Evolutionary conservation across 2,329 filamentous ascomycete genomes (phyloP).

Genomic region (Fusarium praegraminearum): DNA sequence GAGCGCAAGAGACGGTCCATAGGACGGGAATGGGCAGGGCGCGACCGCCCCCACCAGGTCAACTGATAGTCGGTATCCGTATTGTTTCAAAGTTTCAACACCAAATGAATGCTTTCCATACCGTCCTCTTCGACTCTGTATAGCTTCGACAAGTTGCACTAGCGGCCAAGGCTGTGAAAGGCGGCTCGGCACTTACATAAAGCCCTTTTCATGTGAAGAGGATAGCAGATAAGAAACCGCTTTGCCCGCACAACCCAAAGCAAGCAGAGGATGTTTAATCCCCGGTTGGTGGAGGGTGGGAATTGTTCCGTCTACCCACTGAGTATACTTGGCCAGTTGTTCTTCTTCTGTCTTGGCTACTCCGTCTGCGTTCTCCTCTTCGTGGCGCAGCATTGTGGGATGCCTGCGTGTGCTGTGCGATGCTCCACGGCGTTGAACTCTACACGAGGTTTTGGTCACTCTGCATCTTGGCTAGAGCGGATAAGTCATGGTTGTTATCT

Average conservation of each 20-base stretch:
- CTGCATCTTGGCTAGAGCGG: slow-evolving; percentile 18
- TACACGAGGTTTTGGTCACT: slow-evolving; percentile 40
- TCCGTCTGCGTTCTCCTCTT: background rate
- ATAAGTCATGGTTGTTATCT: slow-evolving; percentile 25
- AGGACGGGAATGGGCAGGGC: background rate
- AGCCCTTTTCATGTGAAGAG: background rate
- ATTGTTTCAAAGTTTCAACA: slow-evolving; percentile 28
- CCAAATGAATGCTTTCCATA: slow-evolving; percentile 3
- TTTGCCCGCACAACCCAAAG: background rate
- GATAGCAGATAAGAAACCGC: slow-evolving; percentile 4
- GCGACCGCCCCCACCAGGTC: slow-evolving; percentile 1
- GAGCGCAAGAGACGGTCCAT: background rate
- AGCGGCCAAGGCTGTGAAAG: background rate
- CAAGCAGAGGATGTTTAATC: slow-evolving; percentile 20
- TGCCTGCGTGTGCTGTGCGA: slow-evolving; percentile 34
- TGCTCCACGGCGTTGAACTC: slow-evolving; percentile 37
- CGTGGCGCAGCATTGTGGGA: slow-evolving; percentile 31
- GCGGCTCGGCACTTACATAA: background rate
- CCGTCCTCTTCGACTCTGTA: slow-evolving; percentile 2
- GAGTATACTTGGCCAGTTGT: slow-evolving; percentile 5
- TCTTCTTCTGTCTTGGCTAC: background rate
- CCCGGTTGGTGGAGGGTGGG: slow-evolving; percentile 30
- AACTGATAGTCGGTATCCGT: background rate
- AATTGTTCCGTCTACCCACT: slow-evolving; percentile 28
- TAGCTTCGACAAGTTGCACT: slow-evolving; percentile 10